Base-by-base conservation (phyloP, 495 filamentous ascomycete species). In the Penicillium nucicola region DNA sequence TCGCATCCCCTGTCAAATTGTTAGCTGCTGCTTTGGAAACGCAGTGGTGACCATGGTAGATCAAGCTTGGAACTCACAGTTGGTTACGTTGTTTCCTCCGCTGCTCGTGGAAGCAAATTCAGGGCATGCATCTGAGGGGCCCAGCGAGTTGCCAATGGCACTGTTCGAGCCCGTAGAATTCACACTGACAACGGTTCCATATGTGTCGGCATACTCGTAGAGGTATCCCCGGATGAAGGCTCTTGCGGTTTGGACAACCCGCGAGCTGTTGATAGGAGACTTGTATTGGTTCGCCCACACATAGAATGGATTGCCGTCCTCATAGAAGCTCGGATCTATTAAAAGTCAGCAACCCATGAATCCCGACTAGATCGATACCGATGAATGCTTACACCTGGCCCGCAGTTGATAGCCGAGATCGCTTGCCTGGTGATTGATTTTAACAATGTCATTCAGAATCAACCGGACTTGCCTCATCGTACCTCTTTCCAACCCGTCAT, bases 251-350 rank as follows among this genome's bases (percentile, higher is more conserved):
- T 55, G 77, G 74, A 62, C 81, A 63, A 44, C 58, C 14, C 58
- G 53, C 7, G 58, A 61, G 33, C 57, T 39, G 22, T 54, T 61
- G 46, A 83, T 70, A 5, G 78, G 76, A 9, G 70, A 69, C 34
- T 72, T 68, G 55, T 82, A 83, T 41, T 78, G 71, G 53, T 84
- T 84, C 5, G 77, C 76, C 80, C 80, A 84, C 9, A 78, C 63
- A 6, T 71, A 57, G 65, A 83, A 83, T 0, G 71, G 70, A 12
- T 71, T 72, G 36, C 77, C 77, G 37, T 81, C 75, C 15, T 58
- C 56, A 58, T 84, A 84, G 32, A 84, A 73, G n/a, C 69, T 48
- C 12, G 80, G 79, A 49, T 83, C 80, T 48, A 65, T 10, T 33
- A 37, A 25, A 53, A 31, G 28, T 58, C 51, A 46, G 30, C 11